A percentile compares a stretch with the other conserved stretches of the same genome.
These are phyloP conservation scores for Chlorella sorokiniana DNA, from an alignment of 139 green algal genomes.

Conservation along the genomic window DNA sequence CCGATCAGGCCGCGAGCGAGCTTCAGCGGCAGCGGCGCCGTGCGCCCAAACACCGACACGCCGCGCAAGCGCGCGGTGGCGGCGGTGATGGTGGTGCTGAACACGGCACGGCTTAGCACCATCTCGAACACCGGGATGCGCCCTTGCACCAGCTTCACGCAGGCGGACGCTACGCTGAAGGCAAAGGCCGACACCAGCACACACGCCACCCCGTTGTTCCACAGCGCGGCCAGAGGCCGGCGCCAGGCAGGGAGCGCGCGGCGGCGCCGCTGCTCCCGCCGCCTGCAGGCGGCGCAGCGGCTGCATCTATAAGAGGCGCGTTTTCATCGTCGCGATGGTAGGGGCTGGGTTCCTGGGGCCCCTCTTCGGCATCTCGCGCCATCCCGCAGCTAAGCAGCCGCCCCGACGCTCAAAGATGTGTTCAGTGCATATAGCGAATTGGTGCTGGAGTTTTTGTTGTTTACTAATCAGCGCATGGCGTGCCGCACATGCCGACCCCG, in stretches of 20 bases:
- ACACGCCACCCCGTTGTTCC: neutral
- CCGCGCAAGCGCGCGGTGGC: slow-evolving; percentile 6
- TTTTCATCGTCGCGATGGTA: neutral
- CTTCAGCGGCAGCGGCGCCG: neutral
- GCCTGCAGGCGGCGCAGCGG: no score
- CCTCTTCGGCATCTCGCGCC: no score
- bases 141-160: neutral
- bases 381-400: no score
- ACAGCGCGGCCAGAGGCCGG: neutral
- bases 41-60: neutral
- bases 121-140: slow-evolving; percentile 51
- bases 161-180: neutral
- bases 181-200: neutral
- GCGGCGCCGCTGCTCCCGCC: no score
- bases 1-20: slow-evolving; percentile 12
- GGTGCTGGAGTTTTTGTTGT: no score
- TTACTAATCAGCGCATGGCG: no score
- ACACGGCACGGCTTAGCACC: slow-evolving; percentile 27
- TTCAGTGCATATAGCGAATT: no score
- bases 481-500: no score
- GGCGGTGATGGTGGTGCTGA: slow-evolving; percentile 19
- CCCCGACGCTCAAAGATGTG: no score
- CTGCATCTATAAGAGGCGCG: neutral
- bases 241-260: neutral
- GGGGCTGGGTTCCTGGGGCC: no score